Percentiles rank a stretch among this genome's conserved stretches.
Conservation (phyloP, 495 filamentous ascomycete species). For the Cladorrhinum samala region DNA sequence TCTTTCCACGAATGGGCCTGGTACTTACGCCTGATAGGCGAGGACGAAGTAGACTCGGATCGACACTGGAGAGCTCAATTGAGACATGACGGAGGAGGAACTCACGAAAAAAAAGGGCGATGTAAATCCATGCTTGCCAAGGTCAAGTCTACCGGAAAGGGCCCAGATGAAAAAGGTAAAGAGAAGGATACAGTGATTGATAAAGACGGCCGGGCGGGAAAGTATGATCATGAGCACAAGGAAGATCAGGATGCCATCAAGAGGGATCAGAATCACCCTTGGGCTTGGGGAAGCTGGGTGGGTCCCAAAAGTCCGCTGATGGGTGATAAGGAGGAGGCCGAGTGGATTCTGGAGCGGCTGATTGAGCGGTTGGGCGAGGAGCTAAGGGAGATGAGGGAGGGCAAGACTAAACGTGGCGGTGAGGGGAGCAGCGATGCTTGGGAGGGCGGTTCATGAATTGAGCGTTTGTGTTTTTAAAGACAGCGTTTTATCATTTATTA, state of each 20-base stretch:
- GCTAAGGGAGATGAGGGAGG: slow-evolving; percentile 30
- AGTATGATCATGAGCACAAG: slow-evolving; percentile 7
- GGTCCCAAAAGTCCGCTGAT: slow-evolving; percentile 66
- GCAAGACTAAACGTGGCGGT: slow-evolving; percentile 3
- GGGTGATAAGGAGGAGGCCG: slow-evolving; percentile 63
- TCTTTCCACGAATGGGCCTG: slow-evolving; percentile 77
- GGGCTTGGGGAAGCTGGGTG: slow-evolving; percentile 65
- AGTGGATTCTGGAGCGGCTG: slow-evolving; percentile 72
- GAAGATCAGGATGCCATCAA: slow-evolving; percentile 1
- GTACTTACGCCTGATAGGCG: slow-evolving; percentile 68
- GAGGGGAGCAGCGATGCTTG: not conserved
- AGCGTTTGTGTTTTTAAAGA: not conserved
- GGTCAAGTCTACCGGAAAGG: no score
- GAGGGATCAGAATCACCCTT: slow-evolving; percentile 5
- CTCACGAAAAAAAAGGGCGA: not conserved
- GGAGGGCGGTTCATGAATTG: not conserved
- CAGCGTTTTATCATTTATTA: no score
- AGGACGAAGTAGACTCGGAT: slow-evolving; percentile 51
- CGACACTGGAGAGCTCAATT: slow-evolving; percentile 32
- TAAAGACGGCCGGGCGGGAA: slow-evolving; percentile 16
- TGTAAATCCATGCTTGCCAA: not conserved
- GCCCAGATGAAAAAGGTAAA: not conserved
- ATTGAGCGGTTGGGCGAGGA: slow-evolving; percentile 49
- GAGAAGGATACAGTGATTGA: not conserved
- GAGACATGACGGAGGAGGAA: not conserved